Evolutionary conservation across 176 grass and related monocot genomes (phyloP), one percentile per base, ranked within the genome.

Genomic region (Phoenix roebelenii): DNA sequence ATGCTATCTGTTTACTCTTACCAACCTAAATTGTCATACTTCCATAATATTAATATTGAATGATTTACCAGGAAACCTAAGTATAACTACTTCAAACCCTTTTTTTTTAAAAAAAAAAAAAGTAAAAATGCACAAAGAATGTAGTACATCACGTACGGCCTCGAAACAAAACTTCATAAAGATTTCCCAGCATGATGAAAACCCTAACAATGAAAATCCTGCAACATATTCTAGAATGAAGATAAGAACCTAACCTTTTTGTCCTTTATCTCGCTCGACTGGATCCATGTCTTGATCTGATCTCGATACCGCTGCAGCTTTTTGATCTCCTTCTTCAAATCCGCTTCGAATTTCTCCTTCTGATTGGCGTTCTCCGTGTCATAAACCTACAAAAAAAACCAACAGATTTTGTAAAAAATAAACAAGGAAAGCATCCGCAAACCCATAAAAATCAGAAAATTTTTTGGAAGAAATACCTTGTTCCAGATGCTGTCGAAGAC

Each of bases 281-380:
- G 94, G 68, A 98, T 93, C 94, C 94, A 98, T 22, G 94, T 92
- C 78, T 98, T 98, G 71, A 98, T 98, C 82, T 98, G 94, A 84
- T 98, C 94, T 56, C 94, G 76, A 62, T 98, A 98, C 18, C 88
- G 84, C 82, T 98, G 94, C 69, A 98, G 53, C 79, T 98, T 98
- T 63, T 93, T 98, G 67, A 98, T 98, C 79, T 98, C 94, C 74
- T 98, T 98, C 84, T 98, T 98, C 67, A 98, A 75, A 75, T 98
- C 94, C 17, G 88, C 94, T 76, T 98, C 94, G 59, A 98, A 98
- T 58, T 98, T 98, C 88, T 98, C 94, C 85, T 98, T 98, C 94
- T 98, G 94, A 75, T 98, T 98, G 25, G 82, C 87, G 78, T 98
- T 98, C 54, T 98, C 88, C 16, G 94, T 93, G 59, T 98, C 94